A percentile compares a stretch with the other conserved stretches of the same genome.
These are phyloP conservation scores for Piper longum DNA, from an alignment of 164 flowering plant species.

Conservation along the genomic window DNA sequence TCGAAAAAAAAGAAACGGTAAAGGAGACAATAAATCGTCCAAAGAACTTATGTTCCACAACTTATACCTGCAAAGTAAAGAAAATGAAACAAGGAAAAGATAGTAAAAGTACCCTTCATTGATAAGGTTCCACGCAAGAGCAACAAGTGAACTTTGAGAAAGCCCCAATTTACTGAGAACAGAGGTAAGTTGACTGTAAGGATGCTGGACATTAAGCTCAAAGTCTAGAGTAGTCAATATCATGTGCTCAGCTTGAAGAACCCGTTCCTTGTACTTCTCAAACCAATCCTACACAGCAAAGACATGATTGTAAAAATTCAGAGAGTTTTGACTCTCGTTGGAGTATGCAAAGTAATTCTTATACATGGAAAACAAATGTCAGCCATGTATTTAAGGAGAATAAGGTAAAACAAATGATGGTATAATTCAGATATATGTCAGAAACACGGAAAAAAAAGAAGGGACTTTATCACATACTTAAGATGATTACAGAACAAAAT, in stretches of 20 bases:
- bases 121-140: constrained; percentile 65
- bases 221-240: constrained; percentile 81
- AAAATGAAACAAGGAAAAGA: neutral
- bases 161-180: constrained; percentile 73
- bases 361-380: no score
- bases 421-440: no score
- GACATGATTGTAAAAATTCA: neutral
- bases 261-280: constrained; percentile 75
- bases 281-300: constrained; percentile 71
- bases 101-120: constrained; percentile 65
- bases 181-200: constrained; percentile 71
- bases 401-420: no score
- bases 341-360: no score
- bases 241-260: constrained; percentile 76
- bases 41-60: neutral
- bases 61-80: neutral
- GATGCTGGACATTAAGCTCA: constrained; percentile 89
- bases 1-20: neutral
- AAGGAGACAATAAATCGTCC: neutral
- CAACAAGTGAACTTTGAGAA: constrained; percentile 58
- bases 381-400: no score
- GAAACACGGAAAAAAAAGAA: neutral
- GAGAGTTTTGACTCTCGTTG: neutral
- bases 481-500: neutral
- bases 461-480: neutral